Base-by-base conservation (phyloP, 352 stramenopile species). In the Globisporangium orthogonon region DNA sequence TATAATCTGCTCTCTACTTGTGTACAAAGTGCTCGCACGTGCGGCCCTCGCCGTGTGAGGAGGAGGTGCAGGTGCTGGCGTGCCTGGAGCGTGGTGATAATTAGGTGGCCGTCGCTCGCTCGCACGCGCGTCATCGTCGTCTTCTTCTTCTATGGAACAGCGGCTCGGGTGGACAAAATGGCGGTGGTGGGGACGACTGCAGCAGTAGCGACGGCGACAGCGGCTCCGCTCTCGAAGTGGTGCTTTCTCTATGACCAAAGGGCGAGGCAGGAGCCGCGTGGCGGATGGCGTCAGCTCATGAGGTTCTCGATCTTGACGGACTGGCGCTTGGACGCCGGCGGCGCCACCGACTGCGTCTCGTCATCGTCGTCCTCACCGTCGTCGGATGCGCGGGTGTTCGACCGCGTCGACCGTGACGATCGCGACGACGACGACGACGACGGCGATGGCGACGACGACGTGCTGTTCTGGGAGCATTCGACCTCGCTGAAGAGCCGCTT, bases 401-500 rank as follows among this genome's bases (percentile, higher is more conserved):
- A 41, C 35, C 35, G 35, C 7, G 35, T 23, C 23, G 23, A 23
- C 0, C 23, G 23, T 23, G 23, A 23, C 23, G 23, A 23, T 1
- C 23, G 23, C 23, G 23, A 23, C 23, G 23, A 23, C 23, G 23
- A 23, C 23, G 23, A 23, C 23, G 23, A 37, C 5, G 33, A 37
- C 5, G 33, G 9, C 33, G 33, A 37, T 9, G 33, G 14, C 9
- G 35, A 40, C 10, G 35, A 41, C 10, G 35, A 41, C 35, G 35
- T 11, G 35, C 3, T 58, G n/a, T 2, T 50, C 9, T 55, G 33
- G 44, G 52, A 52, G 44, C 67, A 63, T 41, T 73, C 69, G 14
- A 77, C 15, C 9, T 74, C 64, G 35, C 65, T 74, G 14, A 86
- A 71, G 23, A 71, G 69, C 11, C 80, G 75, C 66, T 88, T 90